Conservation (phyloP, 805 yeast species). For the Cyberlindnera saturnus region DNA sequence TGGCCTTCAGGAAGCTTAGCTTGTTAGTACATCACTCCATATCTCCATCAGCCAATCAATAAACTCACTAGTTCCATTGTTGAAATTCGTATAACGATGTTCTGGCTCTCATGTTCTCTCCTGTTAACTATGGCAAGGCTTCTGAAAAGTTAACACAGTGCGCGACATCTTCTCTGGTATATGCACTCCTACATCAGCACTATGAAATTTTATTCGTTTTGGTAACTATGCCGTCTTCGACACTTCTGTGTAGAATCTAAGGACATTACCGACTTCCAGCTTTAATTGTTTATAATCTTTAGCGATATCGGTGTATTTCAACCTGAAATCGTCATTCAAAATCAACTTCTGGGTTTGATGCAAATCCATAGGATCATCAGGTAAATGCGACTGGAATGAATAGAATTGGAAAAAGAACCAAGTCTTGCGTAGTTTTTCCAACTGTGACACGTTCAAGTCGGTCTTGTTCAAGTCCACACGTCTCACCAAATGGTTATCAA, state of each 20-base stretch:
- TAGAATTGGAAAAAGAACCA: constrained; percentile 37
- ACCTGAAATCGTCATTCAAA: constrained; percentile 15
- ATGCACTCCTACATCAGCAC: too few relatives aligned
- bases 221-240: too few relatives aligned
- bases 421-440: constrained; percentile 28
- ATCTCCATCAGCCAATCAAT: background rate
- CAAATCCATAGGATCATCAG: constrained; percentile 12
- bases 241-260: background rate
- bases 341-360: constrained; percentile 15
- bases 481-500: constrained; percentile 10
- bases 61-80: constrained; percentile 13
- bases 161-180: too few relatives aligned
- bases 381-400: constrained; percentile 16
- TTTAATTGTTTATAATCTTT: constrained; percentile 6
- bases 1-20: constrained; percentile 34
- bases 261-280: constrained; percentile 1
- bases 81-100: background rate
- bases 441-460: constrained; percentile 21
- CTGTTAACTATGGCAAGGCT: background rate
- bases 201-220: too few relatives aligned
- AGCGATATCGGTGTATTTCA: constrained; percentile 9
- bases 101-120: background rate
- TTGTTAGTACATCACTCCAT: background rate
- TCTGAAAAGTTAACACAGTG: background rate
- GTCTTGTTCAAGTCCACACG: constrained; percentile 21